phyloP scores from a whole-genome alignment of 805 yeast genomes.

The Yamadazyma sp. region DNA sequence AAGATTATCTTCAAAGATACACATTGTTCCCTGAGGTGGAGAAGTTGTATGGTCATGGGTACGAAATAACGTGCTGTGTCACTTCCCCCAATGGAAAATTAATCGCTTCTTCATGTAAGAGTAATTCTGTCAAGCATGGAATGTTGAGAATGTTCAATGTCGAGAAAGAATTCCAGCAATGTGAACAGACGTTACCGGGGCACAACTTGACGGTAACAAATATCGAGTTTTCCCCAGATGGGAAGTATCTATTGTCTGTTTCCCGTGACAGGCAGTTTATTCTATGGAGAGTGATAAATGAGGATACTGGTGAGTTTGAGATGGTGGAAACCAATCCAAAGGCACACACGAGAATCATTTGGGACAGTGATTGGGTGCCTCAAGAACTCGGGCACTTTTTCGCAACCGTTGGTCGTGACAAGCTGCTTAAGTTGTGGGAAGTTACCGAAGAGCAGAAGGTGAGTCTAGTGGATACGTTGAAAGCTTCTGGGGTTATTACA shows the following conservation, averaged over 20 bases:
- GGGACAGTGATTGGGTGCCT: slow-evolving; percentile 94
- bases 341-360: slow-evolving; percentile 88
- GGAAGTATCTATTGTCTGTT: slow-evolving; percentile 65
- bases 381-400: slow-evolving; percentile 41
- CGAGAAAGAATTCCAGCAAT: slow-evolving; percentile 53
- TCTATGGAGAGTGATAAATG: slow-evolving; percentile 57
- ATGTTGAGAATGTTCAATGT: slow-evolving; percentile 75
- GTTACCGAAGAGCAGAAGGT: slow-evolving; percentile 28
- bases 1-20: slow-evolving; percentile 86
- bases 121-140: slow-evolving; percentile 82
- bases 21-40: slow-evolving; percentile 95
- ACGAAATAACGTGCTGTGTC: slow-evolving; percentile 81
- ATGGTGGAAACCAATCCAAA: slow-evolving; percentile 53
- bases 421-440: slow-evolving; percentile 72
- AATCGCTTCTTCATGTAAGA: slow-evolving; percentile 88
- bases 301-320: slow-evolving; percentile 27
- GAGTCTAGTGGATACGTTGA: slow-evolving; percentile 38
- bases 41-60: slow-evolving; percentile 96
- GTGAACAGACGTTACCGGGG: slow-evolving; percentile 47
- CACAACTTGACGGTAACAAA: slow-evolving; percentile 88
- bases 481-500: slow-evolving; percentile 60
- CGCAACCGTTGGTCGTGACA: slow-evolving; percentile 86
- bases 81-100: slow-evolving; percentile 59
- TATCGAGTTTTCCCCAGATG: slow-evolving; percentile 70
- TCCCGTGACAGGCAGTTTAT: slow-evolving; percentile 88